Conservation (phyloP, 2,329 filamentous ascomycete genomes). For the Sarocladiaceae sp. region DNA sequence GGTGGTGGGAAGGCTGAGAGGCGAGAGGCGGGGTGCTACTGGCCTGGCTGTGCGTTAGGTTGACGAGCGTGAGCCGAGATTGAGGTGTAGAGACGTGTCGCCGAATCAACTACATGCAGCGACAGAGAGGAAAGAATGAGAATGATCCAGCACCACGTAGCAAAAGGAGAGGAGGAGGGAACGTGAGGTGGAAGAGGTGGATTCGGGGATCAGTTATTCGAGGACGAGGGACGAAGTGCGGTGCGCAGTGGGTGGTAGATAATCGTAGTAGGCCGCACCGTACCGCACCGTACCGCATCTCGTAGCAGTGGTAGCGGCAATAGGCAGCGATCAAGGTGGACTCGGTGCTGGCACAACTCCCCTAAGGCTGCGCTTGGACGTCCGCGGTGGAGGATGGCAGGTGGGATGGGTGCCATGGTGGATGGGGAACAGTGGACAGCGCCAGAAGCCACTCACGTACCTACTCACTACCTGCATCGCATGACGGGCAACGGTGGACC, state of each 20-base stretch:
- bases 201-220: neutral
- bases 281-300: too few species aligned
- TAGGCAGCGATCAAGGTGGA: too few species aligned
- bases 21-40: constrained; percentile 1
- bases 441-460: too few species aligned
- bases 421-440: too few species aligned
- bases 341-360: too few species aligned
- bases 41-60: neutral
- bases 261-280: neutral
- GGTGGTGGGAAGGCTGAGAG: neutral
- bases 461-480: too few species aligned
- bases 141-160: neutral
- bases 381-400: too few species aligned
- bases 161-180: neutral
- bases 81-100: neutral
- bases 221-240: neutral
- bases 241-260: neutral
- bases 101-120: neutral
- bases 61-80: neutral
- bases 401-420: too few species aligned
- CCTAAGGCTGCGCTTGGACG: too few species aligned
- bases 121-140: neutral
- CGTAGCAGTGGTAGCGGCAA: too few species aligned
- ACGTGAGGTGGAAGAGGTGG: neutral
- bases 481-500: neutral